phyloP scores from a whole-genome alignment of 176 grass and related monocot genomes.

The Phragmites australis region DNA sequence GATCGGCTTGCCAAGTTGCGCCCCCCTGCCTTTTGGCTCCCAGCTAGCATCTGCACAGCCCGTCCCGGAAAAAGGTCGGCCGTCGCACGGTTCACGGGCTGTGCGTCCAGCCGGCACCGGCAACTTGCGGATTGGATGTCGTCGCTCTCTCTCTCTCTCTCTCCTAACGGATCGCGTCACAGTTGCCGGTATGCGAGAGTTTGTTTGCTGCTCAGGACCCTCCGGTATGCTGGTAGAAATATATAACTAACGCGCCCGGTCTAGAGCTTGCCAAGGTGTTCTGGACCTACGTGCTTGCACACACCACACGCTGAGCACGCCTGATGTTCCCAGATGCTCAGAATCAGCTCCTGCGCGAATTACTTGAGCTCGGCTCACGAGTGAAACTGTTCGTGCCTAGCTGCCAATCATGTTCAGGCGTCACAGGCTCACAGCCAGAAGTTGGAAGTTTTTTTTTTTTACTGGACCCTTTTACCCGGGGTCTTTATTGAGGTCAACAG shows the following conservation, averaged over 20 bases:
- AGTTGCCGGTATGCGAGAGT: conserved; percentile 1
- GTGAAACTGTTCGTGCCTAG: background rate
- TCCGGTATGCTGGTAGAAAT: background rate
- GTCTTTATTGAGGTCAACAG: too few relatives aligned
- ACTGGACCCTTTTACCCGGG: too few relatives aligned
- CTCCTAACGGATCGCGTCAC: background rate
- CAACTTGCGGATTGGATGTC: conserved; percentile 9
- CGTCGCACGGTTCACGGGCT: conserved; percentile 21
- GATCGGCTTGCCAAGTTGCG: conserved; percentile 12
- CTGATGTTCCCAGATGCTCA: background rate
- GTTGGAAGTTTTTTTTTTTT: too few relatives aligned
- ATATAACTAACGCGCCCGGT: too few relatives aligned
- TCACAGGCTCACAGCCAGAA: background rate
- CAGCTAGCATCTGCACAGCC: background rate
- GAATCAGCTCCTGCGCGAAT: background rate
- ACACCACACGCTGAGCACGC: background rate
- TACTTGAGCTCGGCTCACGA: background rate
- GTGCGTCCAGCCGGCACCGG: background rate
- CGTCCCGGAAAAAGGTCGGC: background rate
- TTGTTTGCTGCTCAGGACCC: background rate
- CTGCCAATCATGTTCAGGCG: background rate
- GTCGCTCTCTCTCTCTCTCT: too few relatives aligned
- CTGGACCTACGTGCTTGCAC: background rate
- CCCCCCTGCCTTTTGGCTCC: background rate
- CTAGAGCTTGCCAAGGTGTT: conserved; percentile 9